These are phyloP conservation scores for Cyclostephanos tholiformis DNA, from an alignment of 108 stramenopile genomes.

Conservation along the genomic window DNA sequence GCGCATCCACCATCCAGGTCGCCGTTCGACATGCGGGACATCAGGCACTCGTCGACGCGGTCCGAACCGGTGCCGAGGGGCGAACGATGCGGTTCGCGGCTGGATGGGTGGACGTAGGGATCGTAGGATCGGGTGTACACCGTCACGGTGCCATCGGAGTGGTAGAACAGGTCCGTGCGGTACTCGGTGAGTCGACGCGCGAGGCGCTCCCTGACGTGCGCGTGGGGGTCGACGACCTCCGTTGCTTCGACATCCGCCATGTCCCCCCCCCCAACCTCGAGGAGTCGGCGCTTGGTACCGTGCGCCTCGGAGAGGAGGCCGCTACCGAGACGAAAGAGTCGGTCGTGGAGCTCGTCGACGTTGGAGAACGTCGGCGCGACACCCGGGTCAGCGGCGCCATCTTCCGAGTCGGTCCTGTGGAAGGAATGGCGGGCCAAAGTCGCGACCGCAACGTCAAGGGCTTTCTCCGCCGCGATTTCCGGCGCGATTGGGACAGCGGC, in stretches of 20 bases:
- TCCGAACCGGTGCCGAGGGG: too few relatives aligned
- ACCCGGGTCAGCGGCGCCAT: not conserved
- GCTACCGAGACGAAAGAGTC: not conserved
- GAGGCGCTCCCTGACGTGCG: constrained; percentile 22
- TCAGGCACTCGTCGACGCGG: too few relatives aligned
- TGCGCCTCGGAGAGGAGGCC: constrained; percentile 10
- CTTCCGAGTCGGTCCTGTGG: not conserved
- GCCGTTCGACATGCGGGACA: too few relatives aligned
- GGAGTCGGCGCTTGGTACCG: constrained; percentile 10
- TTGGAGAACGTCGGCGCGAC: not conserved
- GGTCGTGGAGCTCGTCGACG: too few relatives aligned
- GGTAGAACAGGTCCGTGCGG: constrained; percentile 23
- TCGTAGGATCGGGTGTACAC: constrained; percentile 16
- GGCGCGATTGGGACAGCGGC: not conserved
- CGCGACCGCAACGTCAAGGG: constrained; percentile 26
- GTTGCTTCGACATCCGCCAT: not conserved
- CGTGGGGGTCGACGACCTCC: constrained; percentile 18
- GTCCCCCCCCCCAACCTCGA: not conserved
- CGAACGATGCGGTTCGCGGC: too few relatives aligned
- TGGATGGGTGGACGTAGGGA: not conserved
- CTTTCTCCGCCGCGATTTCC: constrained; percentile 21
- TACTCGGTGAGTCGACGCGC: constrained; percentile 49
- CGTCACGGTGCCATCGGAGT: constrained; percentile 24
- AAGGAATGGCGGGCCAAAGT: not conserved
- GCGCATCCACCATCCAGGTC: too few relatives aligned